Base-by-base conservation (phyloP, 768 basidiomycete species). In the Suillus americanus region DNA sequence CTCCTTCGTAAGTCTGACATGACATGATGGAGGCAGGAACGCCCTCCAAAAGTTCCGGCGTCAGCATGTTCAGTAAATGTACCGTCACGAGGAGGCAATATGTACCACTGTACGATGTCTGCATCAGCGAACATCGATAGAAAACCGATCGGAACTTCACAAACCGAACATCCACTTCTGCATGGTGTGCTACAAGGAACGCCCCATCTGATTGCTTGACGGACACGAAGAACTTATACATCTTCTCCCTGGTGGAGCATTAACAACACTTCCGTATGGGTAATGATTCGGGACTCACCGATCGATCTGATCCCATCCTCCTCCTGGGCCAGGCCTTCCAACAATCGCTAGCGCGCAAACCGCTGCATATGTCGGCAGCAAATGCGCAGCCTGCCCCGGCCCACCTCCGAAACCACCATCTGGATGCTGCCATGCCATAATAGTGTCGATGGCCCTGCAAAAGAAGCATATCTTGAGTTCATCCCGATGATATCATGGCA, bases 1-100 rank as follows among this genome's bases (percentile, higher is more conserved):
- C 97, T 40, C 97, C 97, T 77, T 99, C 97, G 79, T 97, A 99
- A 0, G 96, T 99, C 75, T 99, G 97, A 73, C 94, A 97, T 5
- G 90, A 89, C 0, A 89, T 87, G 61, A 99, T 81, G 79, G 95
- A 99, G 8, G 80, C 85, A 1, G 91, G 84, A 0, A 90, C 91
- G 6, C 89, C 89, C 33, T 80, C 77, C 5, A 95, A 82, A 46
- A 99, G 88, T 64, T 92, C 94, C 0, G 95, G 94, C 0, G 97
- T 98, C 54, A 98, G 78, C 20, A 99, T 77, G 68, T 97, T 86
- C 50, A 98, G 83, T 28, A 99, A 80, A 2, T 88, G 86, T 0
- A 96, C 94, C 3, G 89, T 86, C 2, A 89, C 88, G 14, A 99
- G 84, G 1, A 98, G 85, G 73, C 97, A 97, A 73, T 99, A 99